Percentiles rank a stretch among this genome's conserved stretches.
Evolutionary conservation across 352 stramenopile species (phyloP).

Genomic region (Nothophytophthora sp.): DNA sequence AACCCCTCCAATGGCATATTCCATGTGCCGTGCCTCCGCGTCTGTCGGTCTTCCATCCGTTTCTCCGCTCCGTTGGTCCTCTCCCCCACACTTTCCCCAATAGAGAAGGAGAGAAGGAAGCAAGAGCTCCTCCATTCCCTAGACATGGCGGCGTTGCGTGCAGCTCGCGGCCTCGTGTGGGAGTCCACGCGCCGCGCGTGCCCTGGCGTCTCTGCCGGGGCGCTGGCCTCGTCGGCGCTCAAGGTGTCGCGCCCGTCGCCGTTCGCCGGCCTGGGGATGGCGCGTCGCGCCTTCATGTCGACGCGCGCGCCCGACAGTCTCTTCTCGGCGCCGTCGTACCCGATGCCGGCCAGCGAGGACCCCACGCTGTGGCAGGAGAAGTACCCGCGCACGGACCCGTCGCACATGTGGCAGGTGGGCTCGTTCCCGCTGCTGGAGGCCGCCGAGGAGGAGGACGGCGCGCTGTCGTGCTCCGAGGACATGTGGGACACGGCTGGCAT

Average conservation of each 20-base stretch:
- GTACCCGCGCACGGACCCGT: conserved; percentile 59
- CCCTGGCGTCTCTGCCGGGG: not conserved
- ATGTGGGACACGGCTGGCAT: conserved; percentile 83
- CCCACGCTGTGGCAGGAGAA: conserved; percentile 54
- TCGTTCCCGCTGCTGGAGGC: conserved; percentile 58
- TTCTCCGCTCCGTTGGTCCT: not conserved
- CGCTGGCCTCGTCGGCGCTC: conserved; percentile 11
- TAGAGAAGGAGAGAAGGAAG: not conserved
- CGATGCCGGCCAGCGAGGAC: conserved; percentile 51
- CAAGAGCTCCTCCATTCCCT: conserved; percentile 13
- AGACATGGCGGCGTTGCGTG: conserved; percentile 28
- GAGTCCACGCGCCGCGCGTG: conserved; percentile 5
- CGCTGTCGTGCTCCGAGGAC: conserved; percentile 48
- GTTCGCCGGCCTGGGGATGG: not conserved
- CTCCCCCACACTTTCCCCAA: not conserved
- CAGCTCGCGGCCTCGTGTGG: conserved; percentile 19
- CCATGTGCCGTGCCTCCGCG: not conserved
- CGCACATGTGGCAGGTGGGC: conserved; percentile 78
- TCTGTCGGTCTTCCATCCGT: conserved; percentile 19
- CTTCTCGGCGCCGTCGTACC: conserved; percentile 72
- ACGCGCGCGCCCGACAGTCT: conserved; percentile 48
- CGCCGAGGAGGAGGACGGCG: conserved; percentile 22
- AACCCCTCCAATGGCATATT: not conserved
- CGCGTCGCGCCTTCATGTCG: conserved; percentile 69
- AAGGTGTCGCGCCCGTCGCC: conserved; percentile 3